These are phyloP conservation scores for Filobasidium uniguttulatum DNA, from an alignment of 1,284 basidiomycete species.

Conservation along the genomic window DNA sequence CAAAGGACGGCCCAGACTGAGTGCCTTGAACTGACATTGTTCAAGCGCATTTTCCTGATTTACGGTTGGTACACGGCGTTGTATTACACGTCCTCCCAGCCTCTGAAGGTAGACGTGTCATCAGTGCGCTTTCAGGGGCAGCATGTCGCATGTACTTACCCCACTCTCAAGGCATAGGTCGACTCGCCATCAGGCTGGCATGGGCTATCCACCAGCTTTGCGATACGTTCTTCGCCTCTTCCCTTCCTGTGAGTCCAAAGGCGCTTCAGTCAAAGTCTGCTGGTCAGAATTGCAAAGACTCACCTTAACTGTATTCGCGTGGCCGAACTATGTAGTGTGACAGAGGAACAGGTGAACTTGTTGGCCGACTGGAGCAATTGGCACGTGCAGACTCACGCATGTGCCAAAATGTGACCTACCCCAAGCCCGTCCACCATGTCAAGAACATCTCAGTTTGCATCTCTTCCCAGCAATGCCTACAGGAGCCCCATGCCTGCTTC, in stretches of 20 bases:
- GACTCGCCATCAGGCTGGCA: slow-evolving; percentile 85
- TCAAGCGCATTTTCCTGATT: too few species aligned
- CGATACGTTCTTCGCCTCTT: slow-evolving; percentile 82
- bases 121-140: too few species aligned
- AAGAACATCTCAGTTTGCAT: not conserved
- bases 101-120: too few species aligned
- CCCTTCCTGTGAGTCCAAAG: slow-evolving; percentile 42
- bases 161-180: slow-evolving; percentile 57
- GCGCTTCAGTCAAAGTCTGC: not conserved
- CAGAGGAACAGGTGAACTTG: not conserved
- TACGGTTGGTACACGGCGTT: too few species aligned
- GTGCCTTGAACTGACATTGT: too few species aligned
- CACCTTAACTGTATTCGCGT: slow-evolving; percentile 30
- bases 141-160: too few species aligned
- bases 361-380: not conserved
- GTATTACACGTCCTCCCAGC: too few species aligned
- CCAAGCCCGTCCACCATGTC: not conserved
- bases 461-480: not conserved
- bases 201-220: slow-evolving; percentile 82
- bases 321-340: slow-evolving; percentile 24
- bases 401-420: slow-evolving; percentile 36
- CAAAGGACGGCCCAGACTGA: too few species aligned
- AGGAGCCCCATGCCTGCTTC: not conserved
- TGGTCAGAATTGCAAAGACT: not conserved
- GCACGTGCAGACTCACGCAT: slow-evolving; percentile 25